Evolutionary conservation across 1,284 basidiomycete genomes (phyloP), one percentile per base, ranked within the genome.

Genomic region (Apiotrichum siamense): DNA sequence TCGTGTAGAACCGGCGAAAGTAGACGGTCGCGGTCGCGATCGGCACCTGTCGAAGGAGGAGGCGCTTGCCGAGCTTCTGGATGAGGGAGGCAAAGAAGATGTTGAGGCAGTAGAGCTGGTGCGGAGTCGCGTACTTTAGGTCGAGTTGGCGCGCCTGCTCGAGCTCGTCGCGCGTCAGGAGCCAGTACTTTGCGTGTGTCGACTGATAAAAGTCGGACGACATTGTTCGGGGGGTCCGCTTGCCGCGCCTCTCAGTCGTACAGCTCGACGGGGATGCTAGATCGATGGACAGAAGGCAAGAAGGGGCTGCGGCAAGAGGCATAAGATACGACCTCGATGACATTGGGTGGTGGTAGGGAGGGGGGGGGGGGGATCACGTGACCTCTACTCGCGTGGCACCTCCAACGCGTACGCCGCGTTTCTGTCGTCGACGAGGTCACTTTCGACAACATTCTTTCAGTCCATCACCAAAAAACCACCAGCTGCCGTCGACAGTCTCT

Each of bases 11-110:
- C 21, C 94, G 79, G 31, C 87, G 83, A 72, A 97, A 94, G 75
- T 92, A 97, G 33, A 97, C 83, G 36, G 84, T 88, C 1, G 94
- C 89, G 0, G 93, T 97, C 1, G 93, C 90, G 47, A 91, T 87
- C 1, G 90, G 89, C 25, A 90, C 80, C 70, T 97, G 94, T 13
- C 90, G 81, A 3, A 97, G 79, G 40, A 80, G 75, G 35, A 97
- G 78, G 49, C 86, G 86, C 74, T 89, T 91, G 33, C 88, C 88
- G 3, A 98, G 80, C 69, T 87, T 88, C 24, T 85, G 83, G 40
- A 97, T 88, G 13, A 87, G 77, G 61, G 88, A 87, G 26, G 85
- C 85, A 64, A 91, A 91, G 75, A 86, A 92, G 50, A 94, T 87
- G 36, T 81, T 80, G 41, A 93, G 77, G 65, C 88, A 86, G 41